A percentile compares a stretch with the other conserved stretches of the same genome.
phyloP scores from a whole-genome alignment of 768 basidiomycete genomes.

The Sporobolomyces phaffii region DNA sequence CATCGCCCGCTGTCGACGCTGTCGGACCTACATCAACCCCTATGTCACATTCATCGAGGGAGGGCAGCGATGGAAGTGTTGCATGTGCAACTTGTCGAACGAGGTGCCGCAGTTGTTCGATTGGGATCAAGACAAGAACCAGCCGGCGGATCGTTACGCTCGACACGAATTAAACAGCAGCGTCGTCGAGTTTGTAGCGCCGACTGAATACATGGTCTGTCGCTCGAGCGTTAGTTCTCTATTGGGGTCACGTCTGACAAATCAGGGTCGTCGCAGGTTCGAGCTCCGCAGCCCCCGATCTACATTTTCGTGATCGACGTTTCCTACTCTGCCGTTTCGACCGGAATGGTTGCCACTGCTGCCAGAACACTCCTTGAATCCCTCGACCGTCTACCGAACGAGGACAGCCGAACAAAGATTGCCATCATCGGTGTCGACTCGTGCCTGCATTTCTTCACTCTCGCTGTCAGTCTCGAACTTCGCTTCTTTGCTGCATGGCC shows the following conservation, averaged over 20 bases:
- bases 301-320: slow-evolving; percentile 97
- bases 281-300: slow-evolving; percentile 93
- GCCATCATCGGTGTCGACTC: slow-evolving; percentile 87
- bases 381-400: slow-evolving; percentile 89
- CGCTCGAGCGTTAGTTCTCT: too few species aligned
- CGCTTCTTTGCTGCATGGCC: not conserved
- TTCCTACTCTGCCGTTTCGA: slow-evolving; percentile 82
- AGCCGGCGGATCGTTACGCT: slow-evolving; percentile 90
- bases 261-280: slow-evolving; percentile 49
- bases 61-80: slow-evolving; percentile 98
- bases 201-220: slow-evolving; percentile 94
- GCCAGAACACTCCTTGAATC: slow-evolving; percentile 93
- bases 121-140: slow-evolving; percentile 90
- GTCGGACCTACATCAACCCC: slow-evolving; percentile 94
- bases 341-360: slow-evolving; percentile 97
- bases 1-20: slow-evolving; percentile 90
- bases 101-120: slow-evolving; percentile 98
- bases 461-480: slow-evolving; percentile 58
- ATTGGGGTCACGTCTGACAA: too few species aligned
- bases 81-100: slow-evolving; percentile 97
- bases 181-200: slow-evolving; percentile 94
- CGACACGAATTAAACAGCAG: slow-evolving; percentile 87
- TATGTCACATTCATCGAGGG: slow-evolving; percentile 97
- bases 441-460: slow-evolving; percentile 92
- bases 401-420: slow-evolving; percentile 84